Base-by-base conservation (phyloP, 345 rosid species). In the Sonneratia alba region DNA sequence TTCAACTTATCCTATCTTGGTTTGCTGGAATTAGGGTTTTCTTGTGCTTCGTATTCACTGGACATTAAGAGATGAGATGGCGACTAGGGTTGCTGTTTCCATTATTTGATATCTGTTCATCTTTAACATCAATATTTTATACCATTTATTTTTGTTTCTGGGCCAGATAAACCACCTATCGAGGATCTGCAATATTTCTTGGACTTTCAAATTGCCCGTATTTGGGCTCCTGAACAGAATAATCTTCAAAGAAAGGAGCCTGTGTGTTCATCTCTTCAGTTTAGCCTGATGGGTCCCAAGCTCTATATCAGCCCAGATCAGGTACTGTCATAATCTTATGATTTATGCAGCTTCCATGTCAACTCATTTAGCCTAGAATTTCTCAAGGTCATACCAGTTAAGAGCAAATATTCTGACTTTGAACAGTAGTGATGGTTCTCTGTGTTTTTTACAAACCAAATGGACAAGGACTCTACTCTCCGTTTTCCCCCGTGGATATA, bases 251-350 rank as follows among this genome's bases (percentile, higher is more conserved):
- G 98, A 68, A 95, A 92, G 81, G 99, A 89, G 68, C 99, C 97
- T 7, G 96, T 95, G 43, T 95, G 96, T 73, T 70, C 72, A 65
- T 88, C 91, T 80, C 99, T 95, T 78, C 99, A 92, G 69, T 90
- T 95, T 81, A 95, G 99, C 84, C 87, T 92, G 82, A 95, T 95
- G 98, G 97, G 99, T 82, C 99, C 99, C 5, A 95, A 95, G 82
- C 96, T 95, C 2, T 92, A 89, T 79, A 78, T 95, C 85, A 92
- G 96, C 71, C 89, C 97, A 6, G 91, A 90, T 77, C 97, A 95
- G 97, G 99, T 95, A 82, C 49, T 22, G n/a, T 67, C 64, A 49
- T 0, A 27, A n/a, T 4, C 59, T 56, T 37, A 62, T 34, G 38
- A 27, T 62, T 62, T 62, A 7, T 6, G 27, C 63, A 57, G 63